Percentiles rank a stretch among this genome's conserved stretches.
These are phyloP conservation scores for Aspergillus sparsus DNA, from an alignment of 495 filamentous ascomycete genomes.

Conservation along the genomic window DNA sequence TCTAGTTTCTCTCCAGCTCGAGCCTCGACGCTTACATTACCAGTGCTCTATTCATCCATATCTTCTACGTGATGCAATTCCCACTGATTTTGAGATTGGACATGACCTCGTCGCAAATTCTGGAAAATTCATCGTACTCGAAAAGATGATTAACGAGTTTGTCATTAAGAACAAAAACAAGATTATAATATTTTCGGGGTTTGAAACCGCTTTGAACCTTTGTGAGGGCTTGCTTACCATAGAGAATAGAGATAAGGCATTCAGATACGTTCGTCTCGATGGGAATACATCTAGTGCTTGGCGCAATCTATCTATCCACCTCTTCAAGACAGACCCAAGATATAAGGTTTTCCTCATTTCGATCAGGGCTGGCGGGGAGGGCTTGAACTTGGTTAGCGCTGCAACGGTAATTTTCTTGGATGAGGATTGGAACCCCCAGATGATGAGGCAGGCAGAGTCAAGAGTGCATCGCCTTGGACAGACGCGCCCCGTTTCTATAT, in stretches of 20 bases:
- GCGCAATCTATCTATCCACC: constrained; percentile 57
- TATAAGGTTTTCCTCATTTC: constrained; percentile 66
- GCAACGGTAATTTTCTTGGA: constrained; percentile 66
- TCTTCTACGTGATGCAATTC: constrained; percentile 35
- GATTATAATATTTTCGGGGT: constrained; percentile 64
- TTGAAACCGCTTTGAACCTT: constrained; percentile 59
- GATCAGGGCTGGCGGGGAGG: constrained; percentile 63
- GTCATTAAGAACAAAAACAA: constrained; percentile 60
- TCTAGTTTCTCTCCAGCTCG: background rate
- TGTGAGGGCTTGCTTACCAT: constrained; percentile 59
- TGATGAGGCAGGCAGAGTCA: constrained; percentile 60
- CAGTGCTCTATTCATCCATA: constrained; percentile 65
- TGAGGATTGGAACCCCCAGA: constrained; percentile 68
- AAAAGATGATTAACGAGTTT: constrained; percentile 59
- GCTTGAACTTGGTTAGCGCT: constrained; percentile 62
- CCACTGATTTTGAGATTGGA: constrained; percentile 7
- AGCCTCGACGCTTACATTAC: background rate
- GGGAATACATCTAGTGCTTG: constrained; percentile 55
- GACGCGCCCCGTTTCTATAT: constrained; percentile 56
- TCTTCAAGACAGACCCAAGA: constrained; percentile 55
- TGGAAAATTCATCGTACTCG: constrained; percentile 64
- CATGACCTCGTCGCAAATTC: constrained; percentile 57
- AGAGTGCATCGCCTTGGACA: constrained; percentile 63
- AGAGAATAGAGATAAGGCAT: constrained; percentile 48
- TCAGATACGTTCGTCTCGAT: constrained; percentile 59